These are phyloP conservation scores for Fusarium mangiferae DNA, from an alignment of 2,329 filamentous ascomycete species.

Conservation along the genomic window DNA sequence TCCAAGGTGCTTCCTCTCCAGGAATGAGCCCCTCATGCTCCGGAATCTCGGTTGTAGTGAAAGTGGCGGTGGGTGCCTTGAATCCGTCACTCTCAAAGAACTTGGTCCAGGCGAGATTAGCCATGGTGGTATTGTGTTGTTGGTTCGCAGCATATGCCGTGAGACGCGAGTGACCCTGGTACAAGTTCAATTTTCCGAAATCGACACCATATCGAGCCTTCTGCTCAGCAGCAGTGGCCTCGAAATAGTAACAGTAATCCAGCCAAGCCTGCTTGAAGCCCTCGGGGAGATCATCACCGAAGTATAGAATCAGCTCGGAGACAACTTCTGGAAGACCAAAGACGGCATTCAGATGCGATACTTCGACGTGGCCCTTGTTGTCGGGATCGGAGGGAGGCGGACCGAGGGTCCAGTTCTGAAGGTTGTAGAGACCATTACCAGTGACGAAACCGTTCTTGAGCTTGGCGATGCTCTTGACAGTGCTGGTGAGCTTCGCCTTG, in stretches of 20 bases:
- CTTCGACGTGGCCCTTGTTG: slow-evolving; percentile 61
- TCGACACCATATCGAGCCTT: slow-evolving; percentile 60
- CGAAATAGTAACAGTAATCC: slow-evolving; percentile 70
- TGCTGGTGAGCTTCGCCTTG: slow-evolving; percentile 59
- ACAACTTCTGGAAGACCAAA: slow-evolving; percentile 69
- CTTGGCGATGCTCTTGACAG: slow-evolving; percentile 61
- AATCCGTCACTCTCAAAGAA: slow-evolving; percentile 62
- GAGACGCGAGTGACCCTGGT: slow-evolving; percentile 68
- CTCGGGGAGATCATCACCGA: slow-evolving; percentile 55
- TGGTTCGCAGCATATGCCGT: slow-evolving; percentile 63
- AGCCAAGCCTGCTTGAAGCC: slow-evolving; percentile 66
- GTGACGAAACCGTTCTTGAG: slow-evolving; percentile 70
- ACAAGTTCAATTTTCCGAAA: slow-evolving; percentile 60
- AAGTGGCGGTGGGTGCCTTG: slow-evolving; percentile 47
- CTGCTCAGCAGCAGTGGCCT: slow-evolving; percentile 61
- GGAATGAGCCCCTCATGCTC: slow-evolving; percentile 57
- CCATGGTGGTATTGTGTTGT: slow-evolving; percentile 58
- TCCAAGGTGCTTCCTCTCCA: slow-evolving; percentile 66
- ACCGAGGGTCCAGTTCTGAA: slow-evolving; percentile 58
- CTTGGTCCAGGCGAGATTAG: slow-evolving; percentile 63
- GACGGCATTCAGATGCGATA: slow-evolving; percentile 67
- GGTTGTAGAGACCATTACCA: slow-evolving; percentile 63
- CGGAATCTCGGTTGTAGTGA: slow-evolving; percentile 52
- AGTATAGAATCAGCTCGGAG: slow-evolving; percentile 64
- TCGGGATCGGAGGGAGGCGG: slow-evolving; percentile 63